These are phyloP conservation scores for Aegilops umbellulata DNA, from an alignment of 176 grass and related monocot genomes.

Conservation along the genomic window DNA sequence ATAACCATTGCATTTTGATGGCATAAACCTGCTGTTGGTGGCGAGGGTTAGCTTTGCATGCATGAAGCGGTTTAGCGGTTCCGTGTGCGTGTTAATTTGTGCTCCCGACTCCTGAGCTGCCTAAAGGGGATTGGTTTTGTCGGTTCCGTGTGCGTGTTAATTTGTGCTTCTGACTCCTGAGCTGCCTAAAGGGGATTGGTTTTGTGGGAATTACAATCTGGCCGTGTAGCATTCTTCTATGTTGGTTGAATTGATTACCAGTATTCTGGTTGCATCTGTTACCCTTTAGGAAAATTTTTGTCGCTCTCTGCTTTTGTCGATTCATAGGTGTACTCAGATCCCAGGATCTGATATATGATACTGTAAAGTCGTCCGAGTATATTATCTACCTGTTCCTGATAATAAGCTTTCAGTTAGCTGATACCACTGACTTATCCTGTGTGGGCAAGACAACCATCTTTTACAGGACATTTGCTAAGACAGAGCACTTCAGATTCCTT, in stretches of 20 bases:
- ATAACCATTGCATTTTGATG: not conserved
- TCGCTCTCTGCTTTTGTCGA: not conserved
- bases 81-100: not conserved
- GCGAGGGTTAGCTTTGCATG: not conserved
- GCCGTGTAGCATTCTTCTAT: not conserved
- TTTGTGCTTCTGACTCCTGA: constrained; percentile 6
- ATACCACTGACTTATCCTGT: constrained; percentile 15
- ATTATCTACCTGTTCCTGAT: not conserved
- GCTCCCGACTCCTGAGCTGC: constrained; percentile 5
- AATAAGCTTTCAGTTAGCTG: not conserved
- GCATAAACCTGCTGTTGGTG: not conserved
- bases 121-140: not conserved
- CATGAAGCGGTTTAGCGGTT: not conserved
- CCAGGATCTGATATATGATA: constrained; percentile 7
- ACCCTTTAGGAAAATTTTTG: not conserved
- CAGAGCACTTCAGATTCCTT: not conserved
- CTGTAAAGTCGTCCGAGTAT: not conserved
- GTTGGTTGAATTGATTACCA: not conserved
- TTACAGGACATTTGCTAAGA: not conserved
- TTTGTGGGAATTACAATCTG: constrained; percentile 11
- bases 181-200: not conserved
- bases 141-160: not conserved
- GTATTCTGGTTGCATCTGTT: not conserved
- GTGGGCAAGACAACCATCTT: not conserved
- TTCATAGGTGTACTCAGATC: not conserved